Base-by-base conservation (phyloP, 2,329 filamentous ascomycete genomes). In the Neonectria coccinea region DNA sequence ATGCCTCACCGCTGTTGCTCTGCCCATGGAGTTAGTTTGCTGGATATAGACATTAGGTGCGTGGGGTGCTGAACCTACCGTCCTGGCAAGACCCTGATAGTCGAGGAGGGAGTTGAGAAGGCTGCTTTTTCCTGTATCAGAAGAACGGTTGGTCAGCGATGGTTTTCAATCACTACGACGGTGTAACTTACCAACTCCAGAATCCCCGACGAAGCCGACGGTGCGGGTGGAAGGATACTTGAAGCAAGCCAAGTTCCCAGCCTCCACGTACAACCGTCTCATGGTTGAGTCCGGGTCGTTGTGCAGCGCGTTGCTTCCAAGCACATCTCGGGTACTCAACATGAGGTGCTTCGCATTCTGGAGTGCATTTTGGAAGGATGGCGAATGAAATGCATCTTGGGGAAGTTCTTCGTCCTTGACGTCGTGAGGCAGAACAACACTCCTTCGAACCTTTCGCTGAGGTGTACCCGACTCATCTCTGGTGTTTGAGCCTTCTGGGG, bases 41-140 rank as follows among this genome's bases (percentile, higher is more conserved):
- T 12, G 11, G 9, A 2, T 10, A 4, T 22, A 2, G n/a, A 11
- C 4, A 27, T 3, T 16, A 20, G 12, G 18, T 10, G 16, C n/a
- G 10, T 2, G 12, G 29, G 1, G 7, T 12, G 9, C 3, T 20
- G 1, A 55, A 70, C 81, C 77, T 73, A 85, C 83, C 2, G 81
- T 75, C 65, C 80, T 76, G 0, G 82, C 82, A 2, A 86, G 73
- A 1, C 71, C 74, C 1, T 67, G 54, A 0, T 54, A 74, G 54
- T 85, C 83, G 4, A 86, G 73, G 1, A 85, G 74, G 1, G 81
- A 84, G 67, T 85, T 85, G 16, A 85, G 73, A 3, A 85, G 70
- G 62, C 83, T 85, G 61, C 82, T 85, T 73, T 85, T 85, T 0
- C 83, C 83, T 79, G 31, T 2, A 0, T n/a, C n/a, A 65, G 56